Evolutionary conservation across 2,329 filamentous ascomycete genomes (phyloP).

Genomic region (Cladosporium sphaerospermum): DNA sequence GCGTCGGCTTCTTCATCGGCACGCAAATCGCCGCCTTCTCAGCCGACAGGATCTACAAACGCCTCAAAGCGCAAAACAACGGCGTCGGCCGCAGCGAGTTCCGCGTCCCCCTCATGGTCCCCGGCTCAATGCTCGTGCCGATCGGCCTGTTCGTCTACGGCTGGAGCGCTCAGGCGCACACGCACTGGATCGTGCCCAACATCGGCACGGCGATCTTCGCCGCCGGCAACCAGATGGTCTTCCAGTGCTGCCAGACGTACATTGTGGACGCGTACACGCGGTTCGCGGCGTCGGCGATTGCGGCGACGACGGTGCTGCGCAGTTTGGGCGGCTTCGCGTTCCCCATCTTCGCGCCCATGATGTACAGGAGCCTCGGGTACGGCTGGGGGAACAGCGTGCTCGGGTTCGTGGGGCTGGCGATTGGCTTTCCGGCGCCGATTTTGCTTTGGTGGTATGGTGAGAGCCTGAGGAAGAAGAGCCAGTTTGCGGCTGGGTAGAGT

Average conservation of each 20-base stretch:
- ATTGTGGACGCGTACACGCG: slow-evolving; percentile 51
- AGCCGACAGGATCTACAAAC: slow-evolving; percentile 33
- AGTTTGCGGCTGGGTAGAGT: slow-evolving; percentile 28
- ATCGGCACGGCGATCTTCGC: slow-evolving; percentile 53
- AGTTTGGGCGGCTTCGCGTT: slow-evolving; percentile 53
- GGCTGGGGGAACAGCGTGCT: slow-evolving; percentile 51
- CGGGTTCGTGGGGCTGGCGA: slow-evolving; percentile 48
- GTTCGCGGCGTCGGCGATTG: slow-evolving; percentile 46
- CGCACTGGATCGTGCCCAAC: slow-evolving; percentile 56
- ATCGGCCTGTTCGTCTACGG: slow-evolving; percentile 53
- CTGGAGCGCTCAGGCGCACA: slow-evolving; percentile 48
- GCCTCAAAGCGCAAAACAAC: slow-evolving; percentile 33
- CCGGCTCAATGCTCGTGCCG: slow-evolving; percentile 49
- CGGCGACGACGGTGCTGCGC: slow-evolving; percentile 50
- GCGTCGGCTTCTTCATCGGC: slow-evolving; percentile 55
- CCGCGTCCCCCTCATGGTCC: slow-evolving; percentile 49
- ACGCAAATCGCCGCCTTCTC: slow-evolving; percentile 34
- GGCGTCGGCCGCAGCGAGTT: slow-evolving; percentile 36
- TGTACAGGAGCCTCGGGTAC: slow-evolving; percentile 43
- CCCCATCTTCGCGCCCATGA: slow-evolving; percentile 52
- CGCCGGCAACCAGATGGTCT: slow-evolving; percentile 50
- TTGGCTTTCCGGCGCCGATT: slow-evolving; percentile 47
- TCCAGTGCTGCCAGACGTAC: slow-evolving; percentile 57
- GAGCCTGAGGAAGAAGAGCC: slow-evolving; percentile 30
- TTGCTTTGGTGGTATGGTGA: slow-evolving; percentile 39